These are phyloP conservation scores for Filobasidium floriforme DNA, from an alignment of 768 basidiomycete genomes.

Conservation along the genomic window DNA sequence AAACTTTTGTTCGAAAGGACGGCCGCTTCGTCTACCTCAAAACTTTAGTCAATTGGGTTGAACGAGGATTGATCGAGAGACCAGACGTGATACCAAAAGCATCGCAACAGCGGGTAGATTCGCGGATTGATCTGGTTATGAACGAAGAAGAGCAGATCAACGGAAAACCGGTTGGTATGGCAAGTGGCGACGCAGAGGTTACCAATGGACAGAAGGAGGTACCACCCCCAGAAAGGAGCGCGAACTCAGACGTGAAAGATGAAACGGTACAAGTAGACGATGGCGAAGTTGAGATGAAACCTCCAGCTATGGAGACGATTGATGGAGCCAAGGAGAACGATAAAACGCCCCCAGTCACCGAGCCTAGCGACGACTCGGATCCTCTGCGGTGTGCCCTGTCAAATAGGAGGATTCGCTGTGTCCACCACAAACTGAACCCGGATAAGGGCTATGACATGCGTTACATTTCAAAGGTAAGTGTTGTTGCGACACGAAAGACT, in stretches of 20 bases:
- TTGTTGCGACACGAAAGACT: background rate
- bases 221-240: too few relatives aligned
- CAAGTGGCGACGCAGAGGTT: too few relatives aligned
- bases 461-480: slow-evolving; percentile 13
- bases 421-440: slow-evolving; percentile 12
- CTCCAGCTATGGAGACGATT: too few relatives aligned
- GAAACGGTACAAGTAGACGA: too few relatives aligned
- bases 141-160: background rate
- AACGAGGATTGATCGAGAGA: background rate
- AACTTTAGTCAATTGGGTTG: slow-evolving; percentile 9
- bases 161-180: too few relatives aligned
- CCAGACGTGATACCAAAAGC: background rate
- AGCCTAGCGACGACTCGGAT: background rate
- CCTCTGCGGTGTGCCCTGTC: background rate
- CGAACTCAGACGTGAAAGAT: too few relatives aligned
- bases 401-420: slow-evolving; percentile 8
- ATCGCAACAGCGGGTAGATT: background rate
- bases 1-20: slow-evolving; percentile 5
- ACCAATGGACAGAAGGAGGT: too few relatives aligned
- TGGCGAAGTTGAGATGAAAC: too few relatives aligned
- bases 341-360: too few relatives aligned
- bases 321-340: too few relatives aligned
- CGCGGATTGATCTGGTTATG: background rate
- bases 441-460: slow-evolving; percentile 3
- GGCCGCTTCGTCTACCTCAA: slow-evolving; percentile 14